Evolutionary conservation across 139 green algal genomes (phyloP).

Genomic region (Pleodorina starrii): DNA sequence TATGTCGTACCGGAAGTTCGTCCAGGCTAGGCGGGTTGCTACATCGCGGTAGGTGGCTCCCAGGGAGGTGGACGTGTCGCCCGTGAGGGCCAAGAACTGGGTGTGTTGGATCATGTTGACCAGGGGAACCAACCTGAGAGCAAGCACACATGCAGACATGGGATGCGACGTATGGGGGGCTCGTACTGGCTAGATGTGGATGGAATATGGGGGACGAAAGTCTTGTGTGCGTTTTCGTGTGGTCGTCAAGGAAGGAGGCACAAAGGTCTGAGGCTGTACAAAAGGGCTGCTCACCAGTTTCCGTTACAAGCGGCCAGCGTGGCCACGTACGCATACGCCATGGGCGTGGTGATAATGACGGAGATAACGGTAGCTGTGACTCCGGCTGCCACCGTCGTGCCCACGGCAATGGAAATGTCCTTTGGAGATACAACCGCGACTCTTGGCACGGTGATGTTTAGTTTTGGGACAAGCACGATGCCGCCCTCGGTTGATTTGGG

Average conservation of each 20-base stretch:
- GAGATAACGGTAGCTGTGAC: too few species aligned
- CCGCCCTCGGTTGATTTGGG: too few species aligned
- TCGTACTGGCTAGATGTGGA: not conserved
- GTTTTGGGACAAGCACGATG: too few species aligned
- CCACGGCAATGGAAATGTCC: too few species aligned
- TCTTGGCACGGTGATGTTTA: too few species aligned
- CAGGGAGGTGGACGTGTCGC: not conserved
- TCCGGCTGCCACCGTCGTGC: too few species aligned
- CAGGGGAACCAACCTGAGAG: not conserved
- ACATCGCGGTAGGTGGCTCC: not conserved
- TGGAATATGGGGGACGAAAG: not conserved
- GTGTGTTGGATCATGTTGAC: not conserved
- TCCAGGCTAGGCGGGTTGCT: not conserved
- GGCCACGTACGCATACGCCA: too few species aligned
- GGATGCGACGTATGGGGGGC: not conserved
- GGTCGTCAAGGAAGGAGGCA: not conserved
- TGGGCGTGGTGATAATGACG: too few species aligned
- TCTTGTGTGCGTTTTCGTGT: too few species aligned
- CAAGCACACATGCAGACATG: too few species aligned
- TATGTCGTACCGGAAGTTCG: constrained; percentile 10
- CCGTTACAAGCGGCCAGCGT: not conserved
- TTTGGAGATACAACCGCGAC: too few species aligned
- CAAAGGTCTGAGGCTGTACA: not conserved
- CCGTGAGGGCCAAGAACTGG: constrained; percentile 2
- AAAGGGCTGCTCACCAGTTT: not conserved